Percentiles rank a stretch among this genome's conserved stretches.
Evolutionary conservation across 2,329 filamentous ascomycete genomes (phyloP).

Genomic region (Talaromyces sp.): DNA sequence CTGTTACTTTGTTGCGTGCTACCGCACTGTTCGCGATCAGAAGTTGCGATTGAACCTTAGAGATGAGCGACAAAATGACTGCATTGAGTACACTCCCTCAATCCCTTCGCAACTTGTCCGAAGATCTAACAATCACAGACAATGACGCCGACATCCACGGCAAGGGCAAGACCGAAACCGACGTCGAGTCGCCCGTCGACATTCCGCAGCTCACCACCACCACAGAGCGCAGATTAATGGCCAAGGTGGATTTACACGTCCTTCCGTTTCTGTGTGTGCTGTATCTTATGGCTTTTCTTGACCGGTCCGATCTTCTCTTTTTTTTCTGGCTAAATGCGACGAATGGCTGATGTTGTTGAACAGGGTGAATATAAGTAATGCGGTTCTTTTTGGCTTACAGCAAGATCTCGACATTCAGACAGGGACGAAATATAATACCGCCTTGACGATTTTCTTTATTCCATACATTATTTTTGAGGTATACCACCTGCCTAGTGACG

Average conservation of each 20-base stretch:
- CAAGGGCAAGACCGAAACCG: neutral
- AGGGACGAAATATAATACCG: slow-evolving; percentile 65
- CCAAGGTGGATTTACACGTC: slow-evolving; percentile 67
- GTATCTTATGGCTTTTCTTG: slow-evolving; percentile 67
- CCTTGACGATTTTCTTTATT: slow-evolving; percentile 76
- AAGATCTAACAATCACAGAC: neutral
- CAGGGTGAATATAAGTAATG: slow-evolving; percentile 76
- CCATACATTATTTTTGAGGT: slow-evolving; percentile 61
- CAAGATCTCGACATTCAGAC: slow-evolving; percentile 57
- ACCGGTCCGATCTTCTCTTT: slow-evolving; percentile 35
- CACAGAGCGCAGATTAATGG: slow-evolving; percentile 60
- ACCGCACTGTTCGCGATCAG: too few species aligned
- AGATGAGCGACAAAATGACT: neutral
- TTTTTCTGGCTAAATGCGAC: neutral
- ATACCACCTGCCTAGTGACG: neutral
- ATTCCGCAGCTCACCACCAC: slow-evolving; percentile 27
- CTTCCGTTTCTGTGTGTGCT: slow-evolving; percentile 70
- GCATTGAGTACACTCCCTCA: neutral
- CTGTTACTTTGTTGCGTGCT: neutral
- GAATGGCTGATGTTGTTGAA: slow-evolving; percentile 7
- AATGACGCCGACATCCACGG: neutral
- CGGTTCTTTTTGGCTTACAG: slow-evolving; percentile 62
- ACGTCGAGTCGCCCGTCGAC: slow-evolving; percentile 4
- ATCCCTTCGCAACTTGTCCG: neutral
- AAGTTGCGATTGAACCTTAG: neutral